Conservation (phyloP, 768 basidiomycete genomes). For the Russula emetica region DNA sequence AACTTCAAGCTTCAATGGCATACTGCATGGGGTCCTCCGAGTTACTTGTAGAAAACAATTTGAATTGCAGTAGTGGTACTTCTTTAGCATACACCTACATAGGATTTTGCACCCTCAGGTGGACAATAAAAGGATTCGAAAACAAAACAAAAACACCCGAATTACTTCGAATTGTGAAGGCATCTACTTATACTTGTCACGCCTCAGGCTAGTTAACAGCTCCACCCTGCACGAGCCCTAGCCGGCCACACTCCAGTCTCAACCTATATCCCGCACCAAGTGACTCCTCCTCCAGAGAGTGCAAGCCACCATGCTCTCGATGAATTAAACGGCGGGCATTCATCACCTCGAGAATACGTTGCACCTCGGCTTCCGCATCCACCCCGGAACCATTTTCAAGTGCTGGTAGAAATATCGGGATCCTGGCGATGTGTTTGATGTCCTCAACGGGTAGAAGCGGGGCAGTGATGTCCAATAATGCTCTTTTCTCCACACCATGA, state of each 20-base stretch:
- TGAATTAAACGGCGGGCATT: conserved; percentile 70
- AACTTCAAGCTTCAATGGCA: too few relatives aligned
- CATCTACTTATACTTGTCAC: neutral
- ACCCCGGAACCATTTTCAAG: conserved; percentile 29
- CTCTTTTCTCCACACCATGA: neutral
- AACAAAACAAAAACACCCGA: too few relatives aligned
- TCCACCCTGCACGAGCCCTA: conserved; percentile 44
- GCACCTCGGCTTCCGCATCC: conserved; percentile 44
- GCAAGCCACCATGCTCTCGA: conserved; percentile 56
- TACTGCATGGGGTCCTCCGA: too few relatives aligned
- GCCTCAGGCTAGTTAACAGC: neutral
- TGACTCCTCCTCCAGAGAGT: conserved; percentile 64
- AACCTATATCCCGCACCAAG: conserved; percentile 58
- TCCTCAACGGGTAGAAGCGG: conserved; percentile 20
- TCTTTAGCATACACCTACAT: too few relatives aligned
- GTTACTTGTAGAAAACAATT: too few relatives aligned
- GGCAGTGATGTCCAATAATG: conserved; percentile 6
- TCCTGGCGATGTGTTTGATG: conserved; percentile 16
- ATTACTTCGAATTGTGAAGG: neutral
- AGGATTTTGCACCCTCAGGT: too few relatives aligned
- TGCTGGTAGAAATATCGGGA: conserved; percentile 28
- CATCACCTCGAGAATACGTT: conserved; percentile 53
- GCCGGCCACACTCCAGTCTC: conserved; percentile 48
- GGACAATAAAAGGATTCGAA: neutral
- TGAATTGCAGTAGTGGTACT: too few relatives aligned